phyloP scores from a whole-genome alignment of 352 stramenopile species.

The Globisporangium spinosum region DNA sequence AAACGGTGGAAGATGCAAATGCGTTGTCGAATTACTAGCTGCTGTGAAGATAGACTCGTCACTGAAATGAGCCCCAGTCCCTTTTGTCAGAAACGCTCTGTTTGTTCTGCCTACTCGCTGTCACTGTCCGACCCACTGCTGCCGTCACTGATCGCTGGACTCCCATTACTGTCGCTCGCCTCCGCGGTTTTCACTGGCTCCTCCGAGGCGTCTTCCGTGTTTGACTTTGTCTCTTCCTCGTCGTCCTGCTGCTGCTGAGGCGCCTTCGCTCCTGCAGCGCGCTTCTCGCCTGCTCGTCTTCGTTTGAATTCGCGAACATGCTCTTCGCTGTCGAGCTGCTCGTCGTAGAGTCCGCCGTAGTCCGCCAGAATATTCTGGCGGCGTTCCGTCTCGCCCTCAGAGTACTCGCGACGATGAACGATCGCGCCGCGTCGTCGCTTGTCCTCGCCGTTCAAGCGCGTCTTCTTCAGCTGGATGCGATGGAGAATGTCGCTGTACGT shows the following conservation, averaged over 20 bases:
- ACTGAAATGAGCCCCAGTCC: background rate
- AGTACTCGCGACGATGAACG: conserved; percentile 72
- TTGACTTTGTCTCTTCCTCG: conserved; percentile 48
- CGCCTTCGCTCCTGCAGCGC: conserved; percentile 8
- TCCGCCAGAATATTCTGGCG: conserved; percentile 60
- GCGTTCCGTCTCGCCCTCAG: conserved; percentile 55
- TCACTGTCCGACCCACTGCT: conserved; percentile 61
- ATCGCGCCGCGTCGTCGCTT: conserved; percentile 76
- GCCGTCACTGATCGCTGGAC: conserved; percentile 59
- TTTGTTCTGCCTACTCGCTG: conserved; percentile 38
- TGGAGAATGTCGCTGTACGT: conserved; percentile 77
- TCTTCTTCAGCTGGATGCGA: conserved; percentile 80
- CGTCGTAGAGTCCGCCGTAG: conserved; percentile 62
- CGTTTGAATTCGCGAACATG: conserved; percentile 63
- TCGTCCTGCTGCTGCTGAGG: conserved; percentile 10
- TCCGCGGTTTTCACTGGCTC: conserved; percentile 4
- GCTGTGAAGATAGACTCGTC: background rate
- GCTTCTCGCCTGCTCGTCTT: conserved; percentile 32
- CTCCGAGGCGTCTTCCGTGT: conserved; percentile 17
- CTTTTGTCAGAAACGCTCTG: background rate
- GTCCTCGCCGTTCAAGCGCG: conserved; percentile 71
- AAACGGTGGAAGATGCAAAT: background rate
- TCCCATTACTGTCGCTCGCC: conserved; percentile 34
- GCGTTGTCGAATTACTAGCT: background rate
- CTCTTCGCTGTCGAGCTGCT: conserved; percentile 61